Percentiles rank a stretch among this genome's conserved stretches.
Evolutionary conservation across 352 stramenopile species (phyloP).

Genomic region (Phytophthora quininea): DNA sequence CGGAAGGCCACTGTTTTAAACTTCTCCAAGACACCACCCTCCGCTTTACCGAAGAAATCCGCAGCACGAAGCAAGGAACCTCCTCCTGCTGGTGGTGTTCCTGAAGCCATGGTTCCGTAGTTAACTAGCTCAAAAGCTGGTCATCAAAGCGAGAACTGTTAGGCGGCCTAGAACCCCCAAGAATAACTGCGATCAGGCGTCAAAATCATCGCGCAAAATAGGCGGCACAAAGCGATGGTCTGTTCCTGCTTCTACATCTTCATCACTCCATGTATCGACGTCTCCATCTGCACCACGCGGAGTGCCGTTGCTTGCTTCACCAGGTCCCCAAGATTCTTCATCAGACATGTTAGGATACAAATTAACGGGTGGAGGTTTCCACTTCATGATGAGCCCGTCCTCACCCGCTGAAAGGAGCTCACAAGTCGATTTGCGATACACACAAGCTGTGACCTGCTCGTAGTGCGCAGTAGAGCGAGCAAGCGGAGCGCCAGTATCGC

Average conservation of each 20-base stretch:
- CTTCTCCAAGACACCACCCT: constrained; percentile 57
- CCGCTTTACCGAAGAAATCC: constrained; percentile 64
- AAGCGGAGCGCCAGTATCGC: constrained; percentile 42
- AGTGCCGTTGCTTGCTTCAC: constrained; percentile 8
- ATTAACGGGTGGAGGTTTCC: constrained; percentile 43
- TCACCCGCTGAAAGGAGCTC: constrained; percentile 67
- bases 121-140: background rate
- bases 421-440: constrained; percentile 56
- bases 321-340: constrained; percentile 10
- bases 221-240: constrained; percentile 61
- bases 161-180: constrained; percentile 5
- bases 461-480: constrained; percentile 59
- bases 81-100: background rate
- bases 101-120: constrained; percentile 16
- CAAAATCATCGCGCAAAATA: constrained; percentile 57
- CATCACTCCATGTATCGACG: constrained; percentile 64
- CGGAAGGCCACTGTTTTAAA: constrained; percentile 71
- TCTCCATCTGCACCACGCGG: constrained; percentile 28
- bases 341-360: constrained; percentile 28
- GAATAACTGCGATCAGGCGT: constrained; percentile 12
- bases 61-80: constrained; percentile 35
- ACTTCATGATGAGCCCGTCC: constrained; percentile 79
- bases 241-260: constrained; percentile 27
- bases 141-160: background rate
- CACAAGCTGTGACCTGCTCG: constrained; percentile 58